phyloP scores from a whole-genome alignment of 2,329 filamentous ascomycete species.

The Clonostachys chloroleuca region DNA sequence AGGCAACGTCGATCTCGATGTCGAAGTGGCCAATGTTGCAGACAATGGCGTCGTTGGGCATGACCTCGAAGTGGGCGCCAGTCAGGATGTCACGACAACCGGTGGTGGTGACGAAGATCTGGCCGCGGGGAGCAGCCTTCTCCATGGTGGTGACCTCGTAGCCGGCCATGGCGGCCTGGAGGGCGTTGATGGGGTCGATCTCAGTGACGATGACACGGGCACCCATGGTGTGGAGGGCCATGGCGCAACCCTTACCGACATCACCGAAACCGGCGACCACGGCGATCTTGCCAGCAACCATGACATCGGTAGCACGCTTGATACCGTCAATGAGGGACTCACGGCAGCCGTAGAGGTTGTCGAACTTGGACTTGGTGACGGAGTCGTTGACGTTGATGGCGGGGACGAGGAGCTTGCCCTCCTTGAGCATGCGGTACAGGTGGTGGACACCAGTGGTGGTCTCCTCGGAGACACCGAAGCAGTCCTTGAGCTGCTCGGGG shows the following conservation, averaged over 20 bases:
- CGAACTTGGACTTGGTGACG: slow-evolving; percentile 99
- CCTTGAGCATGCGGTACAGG: slow-evolving; percentile 97
- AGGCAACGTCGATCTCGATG: slow-evolving; percentile 99
- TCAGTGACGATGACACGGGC: slow-evolving; percentile 95
- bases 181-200: slow-evolving; percentile 98
- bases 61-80: slow-evolving; percentile 86
- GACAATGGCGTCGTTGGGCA: slow-evolving; percentile 97
- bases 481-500: slow-evolving; percentile 96
- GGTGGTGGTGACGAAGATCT: slow-evolving; percentile 99
- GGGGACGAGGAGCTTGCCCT: slow-evolving; percentile 82
- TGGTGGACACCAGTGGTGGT: slow-evolving; percentile 99
- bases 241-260: slow-evolving; percentile 97
- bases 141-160: slow-evolving; percentile 98
- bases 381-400: slow-evolving; percentile 99
- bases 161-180: slow-evolving; percentile 95
- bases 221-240: slow-evolving; percentile 95
- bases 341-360: slow-evolving; percentile 99
- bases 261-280: slow-evolving; percentile 98
- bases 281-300: slow-evolving; percentile 98
- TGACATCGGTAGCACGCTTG: slow-evolving; percentile 99
- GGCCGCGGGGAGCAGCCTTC: slow-evolving; percentile 80
- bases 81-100: slow-evolving; percentile 97
- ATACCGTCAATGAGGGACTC: slow-evolving; percentile 98
- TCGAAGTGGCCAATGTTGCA: slow-evolving; percentile 99
- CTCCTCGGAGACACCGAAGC: slow-evolving; percentile 98